These are phyloP conservation scores for Sesbania bispinosa DNA, from an alignment of 306 rosid genomes.

Conservation along the genomic window DNA sequence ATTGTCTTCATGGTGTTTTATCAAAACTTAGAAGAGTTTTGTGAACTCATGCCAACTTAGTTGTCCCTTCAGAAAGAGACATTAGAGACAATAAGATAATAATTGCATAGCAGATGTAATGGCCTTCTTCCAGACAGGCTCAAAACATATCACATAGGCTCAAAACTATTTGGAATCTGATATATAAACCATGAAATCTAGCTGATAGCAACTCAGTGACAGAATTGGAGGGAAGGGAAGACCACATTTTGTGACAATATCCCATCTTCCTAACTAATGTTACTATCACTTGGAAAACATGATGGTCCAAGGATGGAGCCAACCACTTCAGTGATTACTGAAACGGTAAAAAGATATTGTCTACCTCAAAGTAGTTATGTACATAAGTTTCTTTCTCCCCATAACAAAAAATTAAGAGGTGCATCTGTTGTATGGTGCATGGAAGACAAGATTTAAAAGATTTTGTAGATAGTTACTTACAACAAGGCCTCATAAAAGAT, in stretches of 20 bases:
- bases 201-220: neutral
- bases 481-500: too few relatives aligned
- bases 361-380: neutral
- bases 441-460: too few relatives aligned
- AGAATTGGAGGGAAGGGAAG: neutral
- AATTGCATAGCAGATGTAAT: neutral
- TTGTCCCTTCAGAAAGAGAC: neutral
- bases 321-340: neutral
- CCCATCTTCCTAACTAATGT: neutral
- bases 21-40: neutral
- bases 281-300: neutral
- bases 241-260: neutral
- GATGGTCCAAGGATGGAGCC: neutral
- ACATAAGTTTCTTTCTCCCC: neutral
- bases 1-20: neutral
- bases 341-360: neutral
- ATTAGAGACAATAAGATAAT: constrained; percentile 4
- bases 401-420: too few relatives aligned
- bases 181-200: neutral
- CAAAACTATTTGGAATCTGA: neutral
- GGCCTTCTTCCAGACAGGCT: constrained; percentile 1
- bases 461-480: neutral
- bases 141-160: constrained; percentile 13
- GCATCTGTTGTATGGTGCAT: too few relatives aligned
- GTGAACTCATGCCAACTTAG: neutral